Conservation (phyloP, 768 basidiomycete genomes). For the Mycena polygramma region DNA sequence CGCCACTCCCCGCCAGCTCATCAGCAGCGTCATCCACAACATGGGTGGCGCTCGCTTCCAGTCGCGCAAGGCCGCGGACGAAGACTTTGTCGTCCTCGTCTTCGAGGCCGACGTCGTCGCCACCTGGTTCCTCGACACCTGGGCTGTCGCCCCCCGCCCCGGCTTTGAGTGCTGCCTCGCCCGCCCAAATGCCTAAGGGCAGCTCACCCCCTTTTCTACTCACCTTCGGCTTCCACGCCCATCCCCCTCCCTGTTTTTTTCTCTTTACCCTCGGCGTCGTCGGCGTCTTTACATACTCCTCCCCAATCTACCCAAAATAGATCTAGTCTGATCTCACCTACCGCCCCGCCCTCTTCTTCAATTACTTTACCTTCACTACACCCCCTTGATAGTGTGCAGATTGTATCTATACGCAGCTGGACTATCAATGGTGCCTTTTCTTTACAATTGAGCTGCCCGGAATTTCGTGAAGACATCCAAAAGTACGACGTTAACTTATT, state of each 20-base stretch:
- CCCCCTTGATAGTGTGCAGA: not conserved
- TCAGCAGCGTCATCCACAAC: not conserved
- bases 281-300: too few species aligned
- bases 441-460: constrained; percentile 2
- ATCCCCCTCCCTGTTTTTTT: too few species aligned
- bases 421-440: not conserved
- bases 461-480: not conserved
- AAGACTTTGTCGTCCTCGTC: not conserved
- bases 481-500: constrained; percentile 2
- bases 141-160: not conserved
- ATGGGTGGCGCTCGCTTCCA: not conserved
- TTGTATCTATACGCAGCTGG: not conserved
- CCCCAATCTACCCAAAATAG: not conserved
- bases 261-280: too few species aligned
- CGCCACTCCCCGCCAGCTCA: not conserved
- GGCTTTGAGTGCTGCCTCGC: not conserved
- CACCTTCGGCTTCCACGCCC: not conserved
- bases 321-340: not conserved
- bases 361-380: not conserved
- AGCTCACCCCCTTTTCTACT: not conserved
- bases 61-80: not conserved
- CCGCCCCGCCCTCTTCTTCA: not conserved
- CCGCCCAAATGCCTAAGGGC: not conserved
- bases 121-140: not conserved
- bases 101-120: not conserved